phyloP scores from a whole-genome alignment of 257 asterid species.

The Parsonsia alboflavescens region DNA sequence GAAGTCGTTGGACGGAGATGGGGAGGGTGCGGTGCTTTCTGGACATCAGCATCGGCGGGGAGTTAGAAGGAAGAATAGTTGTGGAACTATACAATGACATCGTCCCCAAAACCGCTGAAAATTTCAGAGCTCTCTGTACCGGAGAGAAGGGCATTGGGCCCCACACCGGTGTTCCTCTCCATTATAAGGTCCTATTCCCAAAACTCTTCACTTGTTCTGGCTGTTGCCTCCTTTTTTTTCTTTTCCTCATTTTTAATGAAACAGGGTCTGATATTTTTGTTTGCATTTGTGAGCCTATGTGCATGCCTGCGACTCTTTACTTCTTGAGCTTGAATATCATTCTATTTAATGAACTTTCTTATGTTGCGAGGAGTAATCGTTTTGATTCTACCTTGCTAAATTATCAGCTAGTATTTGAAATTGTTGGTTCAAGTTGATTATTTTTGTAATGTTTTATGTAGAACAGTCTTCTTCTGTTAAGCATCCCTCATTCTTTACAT shows the following conservation, averaged over 20 bases:
- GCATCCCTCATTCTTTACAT: no score
- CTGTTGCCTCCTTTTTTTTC: not conserved
- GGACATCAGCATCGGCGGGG: conserved; percentile 83
- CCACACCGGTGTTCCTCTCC: conserved; percentile 75
- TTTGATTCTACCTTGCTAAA: not conserved
- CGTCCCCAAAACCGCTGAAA: conserved; percentile 92
- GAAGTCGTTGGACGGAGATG: conserved; percentile 29
- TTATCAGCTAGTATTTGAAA: not conserved
- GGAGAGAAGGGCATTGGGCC: conserved; percentile 97
- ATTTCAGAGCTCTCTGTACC: conserved; percentile 93
- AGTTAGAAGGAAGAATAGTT: conserved; percentile 83
- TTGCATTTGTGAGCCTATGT: not conserved
- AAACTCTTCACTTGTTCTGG: not conserved
- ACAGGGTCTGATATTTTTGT: not conserved
- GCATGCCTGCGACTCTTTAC: not conserved
- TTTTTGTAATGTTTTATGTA: not conserved
- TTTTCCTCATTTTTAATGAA: no score
- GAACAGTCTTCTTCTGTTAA: not conserved
- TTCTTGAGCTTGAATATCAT: not conserved
- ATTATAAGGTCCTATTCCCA: conserved; percentile 57
- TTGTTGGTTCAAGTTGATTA: not conserved
- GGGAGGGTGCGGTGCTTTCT: conserved; percentile 59
- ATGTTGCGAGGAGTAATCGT: not conserved
- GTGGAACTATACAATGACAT: conserved; percentile 71
- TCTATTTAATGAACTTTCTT: not conserved